Conservation (phyloP, 805 yeast species). For the Blastobotrys parvus region DNA sequence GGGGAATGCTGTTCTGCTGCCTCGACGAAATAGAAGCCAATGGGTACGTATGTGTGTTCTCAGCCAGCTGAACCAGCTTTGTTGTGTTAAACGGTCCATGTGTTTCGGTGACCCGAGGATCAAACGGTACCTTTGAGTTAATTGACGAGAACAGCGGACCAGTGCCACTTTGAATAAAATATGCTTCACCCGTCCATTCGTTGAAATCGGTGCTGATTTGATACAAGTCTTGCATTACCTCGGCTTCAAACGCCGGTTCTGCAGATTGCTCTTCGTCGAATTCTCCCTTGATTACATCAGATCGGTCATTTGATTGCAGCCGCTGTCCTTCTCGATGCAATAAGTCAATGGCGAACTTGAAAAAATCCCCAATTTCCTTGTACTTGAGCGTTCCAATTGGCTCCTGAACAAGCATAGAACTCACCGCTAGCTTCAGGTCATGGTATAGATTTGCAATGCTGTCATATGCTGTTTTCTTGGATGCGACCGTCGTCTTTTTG, state of each 20-base stretch:
- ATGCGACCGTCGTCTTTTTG: not conserved
- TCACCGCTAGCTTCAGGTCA: slow-evolving; percentile 26
- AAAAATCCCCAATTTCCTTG: slow-evolving; percentile 19
- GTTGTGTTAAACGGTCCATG: slow-evolving; percentile 63
- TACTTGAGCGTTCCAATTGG: slow-evolving; percentile 25
- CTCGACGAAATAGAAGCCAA: slow-evolving; percentile 43
- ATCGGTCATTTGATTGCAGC: slow-evolving; percentile 16
- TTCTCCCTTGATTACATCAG: slow-evolving; percentile 1
- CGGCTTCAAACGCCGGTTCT: slow-evolving; percentile 16
- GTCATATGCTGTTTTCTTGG: not conserved
- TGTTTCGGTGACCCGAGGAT: slow-evolving; percentile 59
- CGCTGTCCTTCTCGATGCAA: slow-evolving; percentile 28
- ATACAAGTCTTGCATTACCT: slow-evolving; percentile 21
- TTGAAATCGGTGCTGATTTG: slow-evolving; percentile 49
- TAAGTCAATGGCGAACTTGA: slow-evolving; percentile 25
- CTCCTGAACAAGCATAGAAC: slow-evolving; percentile 15
- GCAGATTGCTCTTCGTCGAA: slow-evolving; percentile 5
- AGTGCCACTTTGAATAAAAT: slow-evolving; percentile 47
- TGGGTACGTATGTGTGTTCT: slow-evolving; percentile 12
- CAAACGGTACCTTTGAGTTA: slow-evolving; percentile 60
- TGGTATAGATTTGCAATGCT: slow-evolving; percentile 16
- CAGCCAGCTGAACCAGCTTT: slow-evolving; percentile 23
- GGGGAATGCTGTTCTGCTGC: slow-evolving; percentile 37
- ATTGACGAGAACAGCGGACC: slow-evolving; percentile 79
- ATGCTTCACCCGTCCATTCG: slow-evolving; percentile 84